phyloP scores from a whole-genome alignment of 192 early-diverging fungal genomes.

The Coemansia sp. region DNA sequence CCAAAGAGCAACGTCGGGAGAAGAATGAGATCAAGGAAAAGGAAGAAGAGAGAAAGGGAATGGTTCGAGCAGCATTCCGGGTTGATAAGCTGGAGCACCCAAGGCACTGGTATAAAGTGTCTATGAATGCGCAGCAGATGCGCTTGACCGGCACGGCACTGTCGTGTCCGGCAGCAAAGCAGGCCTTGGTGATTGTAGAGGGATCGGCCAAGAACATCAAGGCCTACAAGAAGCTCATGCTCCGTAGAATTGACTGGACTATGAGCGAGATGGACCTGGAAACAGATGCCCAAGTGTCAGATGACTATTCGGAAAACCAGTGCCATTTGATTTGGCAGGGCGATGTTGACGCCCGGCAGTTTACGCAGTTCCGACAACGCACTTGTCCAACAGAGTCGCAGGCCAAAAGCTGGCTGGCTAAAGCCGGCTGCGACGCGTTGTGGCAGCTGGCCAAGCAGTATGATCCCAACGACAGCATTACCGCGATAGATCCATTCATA shows the following conservation, averaged over 20 bases:
- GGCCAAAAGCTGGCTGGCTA: slow-evolving; percentile 70
- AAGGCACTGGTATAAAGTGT: slow-evolving; percentile 88
- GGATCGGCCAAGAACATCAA: slow-evolving; percentile 86
- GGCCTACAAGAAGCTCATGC: slow-evolving; percentile 95
- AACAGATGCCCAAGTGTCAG: slow-evolving; percentile 18
- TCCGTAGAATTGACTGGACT: slow-evolving; percentile 90
- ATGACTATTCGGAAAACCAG: slow-evolving; percentile 61
- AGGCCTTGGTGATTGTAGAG: slow-evolving; percentile 86
- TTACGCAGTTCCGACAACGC: slow-evolving; percentile 73
- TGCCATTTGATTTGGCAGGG: slow-evolving; percentile 97
- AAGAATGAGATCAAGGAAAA: slow-evolving; percentile 74
- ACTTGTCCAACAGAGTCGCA: slow-evolving; percentile 70
- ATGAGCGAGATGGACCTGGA: slow-evolving; percentile 22
- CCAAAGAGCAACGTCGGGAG: slow-evolving; percentile 78
- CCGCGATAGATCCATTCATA: slow-evolving; percentile 18
- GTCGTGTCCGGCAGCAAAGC: slow-evolving; percentile 59
- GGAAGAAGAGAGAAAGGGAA: slow-evolving; percentile 65
- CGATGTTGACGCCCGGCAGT: slow-evolving; percentile 70
- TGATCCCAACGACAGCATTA: slow-evolving; percentile 26
- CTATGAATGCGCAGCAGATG: slow-evolving; percentile 82
- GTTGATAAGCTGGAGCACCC: slow-evolving; percentile 74
- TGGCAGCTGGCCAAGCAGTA: slow-evolving; percentile 78
- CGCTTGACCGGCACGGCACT: slow-evolving; percentile 81
- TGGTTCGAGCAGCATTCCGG: slow-evolving; percentile 75
- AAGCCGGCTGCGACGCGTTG: slow-evolving; percentile 72